These are phyloP conservation scores for Pseudocercospora musae DNA, from an alignment of 2,329 filamentous ascomycete species.

Conservation along the genomic window DNA sequence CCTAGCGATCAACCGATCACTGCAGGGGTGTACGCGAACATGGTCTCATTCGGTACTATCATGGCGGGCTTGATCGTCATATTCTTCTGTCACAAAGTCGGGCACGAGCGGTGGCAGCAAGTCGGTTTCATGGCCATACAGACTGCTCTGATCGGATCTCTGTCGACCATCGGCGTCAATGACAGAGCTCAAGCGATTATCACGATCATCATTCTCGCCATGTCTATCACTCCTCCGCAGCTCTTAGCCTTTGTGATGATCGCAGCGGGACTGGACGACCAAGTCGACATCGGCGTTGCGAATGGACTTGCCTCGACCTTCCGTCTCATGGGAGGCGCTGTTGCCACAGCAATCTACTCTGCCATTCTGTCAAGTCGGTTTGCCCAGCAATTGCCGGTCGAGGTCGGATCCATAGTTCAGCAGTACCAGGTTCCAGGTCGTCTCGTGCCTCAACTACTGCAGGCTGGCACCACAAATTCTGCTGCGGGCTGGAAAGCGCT, in stretches of 20 bases:
- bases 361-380: constrained; percentile 16
- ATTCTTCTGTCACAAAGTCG: constrained; percentile 34
- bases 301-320: constrained; percentile 18
- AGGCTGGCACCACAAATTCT: constrained; percentile 12
- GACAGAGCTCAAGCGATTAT: constrained; percentile 15
- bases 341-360: constrained; percentile 18
- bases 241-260: constrained; percentile 18
- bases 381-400: constrained; percentile 7
- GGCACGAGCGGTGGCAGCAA: constrained; percentile 17
- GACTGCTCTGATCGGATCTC: constrained; percentile 16
- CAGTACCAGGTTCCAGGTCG: not conserved
- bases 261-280: constrained; percentile 14
- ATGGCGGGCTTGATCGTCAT: constrained; percentile 71
- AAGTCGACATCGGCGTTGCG: constrained; percentile 17
- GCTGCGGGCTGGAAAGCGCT: constrained; percentile 12
- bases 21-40: constrained; percentile 17
- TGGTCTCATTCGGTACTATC: constrained; percentile 62
- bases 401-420: constrained; percentile 4
- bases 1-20: constrained; percentile 13
- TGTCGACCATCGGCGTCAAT: constrained; percentile 12
- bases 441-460: not conserved
- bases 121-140: constrained; percentile 17
- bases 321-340: constrained; percentile 18
- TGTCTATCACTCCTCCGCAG: constrained; percentile 16
- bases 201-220: constrained; percentile 15